A percentile compares a stretch with the other conserved stretches of the same genome.
phyloP scores from a whole-genome alignment of 495 filamentous ascomycete genomes.

The Penicillium herquei region DNA sequence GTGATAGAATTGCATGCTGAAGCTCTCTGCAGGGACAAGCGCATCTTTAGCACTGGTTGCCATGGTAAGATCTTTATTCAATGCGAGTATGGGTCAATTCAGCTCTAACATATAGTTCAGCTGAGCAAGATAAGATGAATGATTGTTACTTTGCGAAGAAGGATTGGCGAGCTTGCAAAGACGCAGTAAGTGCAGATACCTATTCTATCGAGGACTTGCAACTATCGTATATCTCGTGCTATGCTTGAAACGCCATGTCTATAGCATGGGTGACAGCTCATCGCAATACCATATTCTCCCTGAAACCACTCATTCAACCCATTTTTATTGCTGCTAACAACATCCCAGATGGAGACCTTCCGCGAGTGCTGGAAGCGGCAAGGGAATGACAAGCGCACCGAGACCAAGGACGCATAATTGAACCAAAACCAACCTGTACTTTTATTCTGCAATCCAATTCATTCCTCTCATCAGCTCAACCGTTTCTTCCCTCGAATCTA shows the following conservation, averaged over 20 bases:
- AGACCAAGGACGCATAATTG: constrained; percentile 58
- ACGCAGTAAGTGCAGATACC: constrained; percentile 66
- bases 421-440: not conserved
- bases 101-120: constrained; percentile 43
- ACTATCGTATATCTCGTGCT: not conserved
- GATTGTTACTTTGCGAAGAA: constrained; percentile 96
- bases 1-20: constrained; percentile 6
- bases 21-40: constrained; percentile 70
- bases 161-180: constrained; percentile 88
- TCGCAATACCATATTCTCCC: not conserved
- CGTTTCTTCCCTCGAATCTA: too few species aligned
- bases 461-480: too few species aligned
- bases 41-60: constrained; percentile 96
- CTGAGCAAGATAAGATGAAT: constrained; percentile 85
- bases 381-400: constrained; percentile 81
- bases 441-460: not conserved
- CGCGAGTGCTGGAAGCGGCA: constrained; percentile 90
- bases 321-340: constrained; percentile 12
- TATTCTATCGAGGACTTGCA: not conserved
- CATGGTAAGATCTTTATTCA: constrained; percentile 57
- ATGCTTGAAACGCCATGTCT: not conserved
- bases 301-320: not conserved
- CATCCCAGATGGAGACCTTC: constrained; percentile 82
- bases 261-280: not conserved
- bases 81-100: not conserved